Conservation (phyloP, 1,284 basidiomycete genomes). For the Ustilago loliicola region DNA sequence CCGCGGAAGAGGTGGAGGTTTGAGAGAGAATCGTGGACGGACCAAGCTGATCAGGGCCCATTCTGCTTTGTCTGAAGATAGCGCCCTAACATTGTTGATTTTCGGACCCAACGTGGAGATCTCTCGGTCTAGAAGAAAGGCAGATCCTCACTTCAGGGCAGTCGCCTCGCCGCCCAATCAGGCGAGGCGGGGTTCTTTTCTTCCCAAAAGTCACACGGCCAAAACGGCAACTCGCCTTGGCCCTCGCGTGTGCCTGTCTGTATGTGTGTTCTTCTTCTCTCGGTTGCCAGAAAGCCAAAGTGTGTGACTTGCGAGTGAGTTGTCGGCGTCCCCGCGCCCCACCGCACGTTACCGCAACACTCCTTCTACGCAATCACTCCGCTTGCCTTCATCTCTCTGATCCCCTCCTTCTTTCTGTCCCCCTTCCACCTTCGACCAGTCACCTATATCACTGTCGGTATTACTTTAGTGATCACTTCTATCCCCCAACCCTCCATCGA, state of each 20-base stretch:
- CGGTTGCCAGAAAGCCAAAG: background rate
- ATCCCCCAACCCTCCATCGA: background rate
- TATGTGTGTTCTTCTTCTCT: constrained; percentile 11
- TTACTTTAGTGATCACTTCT: background rate
- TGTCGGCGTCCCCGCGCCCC: constrained; percentile 21
- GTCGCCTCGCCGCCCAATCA: background rate
- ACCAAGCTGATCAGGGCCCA: constrained; percentile 1
- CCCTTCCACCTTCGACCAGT: background rate
- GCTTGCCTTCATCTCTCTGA: background rate
- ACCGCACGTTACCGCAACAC: constrained; percentile 3
- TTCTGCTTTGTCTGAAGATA: background rate
- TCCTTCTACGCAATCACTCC: constrained; percentile 35
- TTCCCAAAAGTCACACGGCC: constrained; percentile 1
- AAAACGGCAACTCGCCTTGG: background rate
- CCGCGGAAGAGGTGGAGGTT: constrained; percentile 9
- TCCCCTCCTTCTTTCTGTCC: background rate
- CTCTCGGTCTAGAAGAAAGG: constrained; percentile 10
- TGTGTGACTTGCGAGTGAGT: background rate
- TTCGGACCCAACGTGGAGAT: background rate
- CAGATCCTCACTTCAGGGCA: background rate
- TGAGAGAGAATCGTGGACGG: background rate
- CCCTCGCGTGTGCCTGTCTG: constrained; percentile 11
- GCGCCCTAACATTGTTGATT: background rate
- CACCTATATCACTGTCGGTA: background rate
- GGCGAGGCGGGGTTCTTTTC: background rate